phyloP scores from a whole-genome alignment of 208 protist genomes.

The Wallacemonas sp. region DNA sequence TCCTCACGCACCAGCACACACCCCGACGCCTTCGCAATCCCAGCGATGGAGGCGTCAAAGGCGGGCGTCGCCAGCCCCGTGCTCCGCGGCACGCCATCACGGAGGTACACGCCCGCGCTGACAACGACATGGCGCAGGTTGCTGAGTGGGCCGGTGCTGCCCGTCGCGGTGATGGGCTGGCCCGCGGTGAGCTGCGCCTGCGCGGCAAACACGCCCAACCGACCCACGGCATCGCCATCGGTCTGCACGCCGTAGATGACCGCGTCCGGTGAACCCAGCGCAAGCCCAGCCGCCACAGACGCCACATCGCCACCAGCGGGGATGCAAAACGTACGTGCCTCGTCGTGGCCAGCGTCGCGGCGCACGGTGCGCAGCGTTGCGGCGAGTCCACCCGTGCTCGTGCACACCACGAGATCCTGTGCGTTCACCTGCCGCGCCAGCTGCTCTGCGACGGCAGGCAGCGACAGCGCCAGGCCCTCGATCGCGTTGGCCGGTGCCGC shows the following conservation, averaged over 20 bases:
- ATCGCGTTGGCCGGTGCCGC: slow-evolving; percentile 25
- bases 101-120: slow-evolving; percentile 87
- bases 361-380: slow-evolving; percentile 68
- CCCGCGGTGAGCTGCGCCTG: slow-evolving; percentile 23
- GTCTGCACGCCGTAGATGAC: slow-evolving; percentile 83
- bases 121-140: slow-evolving; percentile 89
- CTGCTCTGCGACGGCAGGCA: slow-evolving; percentile 64
- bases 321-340: slow-evolving; percentile 22
- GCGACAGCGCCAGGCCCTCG: slow-evolving; percentile 41
- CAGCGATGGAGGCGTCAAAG: slow-evolving; percentile 68
- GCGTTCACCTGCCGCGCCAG: slow-evolving; percentile 58
- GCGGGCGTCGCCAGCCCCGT: slow-evolving; percentile 55
- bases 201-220: slow-evolving; percentile 69
- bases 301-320: slow-evolving; percentile 70
- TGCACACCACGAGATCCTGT: slow-evolving; percentile 77
- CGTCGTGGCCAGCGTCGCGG: slow-evolving; percentile 25
- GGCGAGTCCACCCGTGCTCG: slow-evolving; percentile 62
- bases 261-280: slow-evolving; percentile 50
- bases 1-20: slow-evolving; percentile 58
- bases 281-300: slow-evolving; percentile 71
- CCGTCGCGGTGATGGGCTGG: slow-evolving; percentile 11
- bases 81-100: slow-evolving; percentile 40
- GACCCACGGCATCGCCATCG: slow-evolving; percentile 82
- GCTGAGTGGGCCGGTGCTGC: slow-evolving; percentile 28
- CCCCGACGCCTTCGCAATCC: slow-evolving; percentile 79